phyloP scores from a whole-genome alignment of 106 monocot species.

The Dioscorea alata region DNA sequence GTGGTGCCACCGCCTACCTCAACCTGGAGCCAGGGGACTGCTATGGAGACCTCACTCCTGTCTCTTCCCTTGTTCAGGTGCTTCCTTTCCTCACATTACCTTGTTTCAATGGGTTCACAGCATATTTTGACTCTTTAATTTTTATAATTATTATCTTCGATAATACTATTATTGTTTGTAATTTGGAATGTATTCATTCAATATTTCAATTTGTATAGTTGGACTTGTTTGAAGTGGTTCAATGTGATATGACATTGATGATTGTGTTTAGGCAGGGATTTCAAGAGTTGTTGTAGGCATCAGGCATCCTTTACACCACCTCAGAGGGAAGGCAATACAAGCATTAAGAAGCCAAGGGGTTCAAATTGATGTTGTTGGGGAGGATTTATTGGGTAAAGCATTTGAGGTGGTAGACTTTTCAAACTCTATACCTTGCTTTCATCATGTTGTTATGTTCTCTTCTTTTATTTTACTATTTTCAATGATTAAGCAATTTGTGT shows the following conservation, averaged over 20 bases:
- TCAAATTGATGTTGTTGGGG: slow-evolving; percentile 82
- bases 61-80: slow-evolving; percentile 72
- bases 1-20: slow-evolving; percentile 74
- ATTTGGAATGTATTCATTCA: too few relatives aligned
- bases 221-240: too few relatives aligned
- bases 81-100: neutral
- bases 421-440: too few relatives aligned
- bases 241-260: neutral
- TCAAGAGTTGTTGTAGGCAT: slow-evolving; percentile 87
- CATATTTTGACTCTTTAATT: too few relatives aligned
- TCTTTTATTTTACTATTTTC: too few relatives aligned
- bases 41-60: slow-evolving; percentile 68
- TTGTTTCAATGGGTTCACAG: neutral
- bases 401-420: slow-evolving; percentile 46
- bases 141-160: too few relatives aligned
- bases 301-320: slow-evolving; percentile 77
- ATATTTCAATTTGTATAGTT: too few relatives aligned
- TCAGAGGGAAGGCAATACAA: slow-evolving; percentile 74
- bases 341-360: slow-evolving; percentile 64
- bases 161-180: too few relatives aligned
- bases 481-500: too few relatives aligned
- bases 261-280: slow-evolving; percentile 86
- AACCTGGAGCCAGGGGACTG: slow-evolving; percentile 95
- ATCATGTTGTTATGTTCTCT: too few relatives aligned
- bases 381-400: slow-evolving; percentile 56